Base-by-base conservation (phyloP, 2,329 filamentous ascomycete genomes). In the Zymoseptoria ardabiliae region DNA sequence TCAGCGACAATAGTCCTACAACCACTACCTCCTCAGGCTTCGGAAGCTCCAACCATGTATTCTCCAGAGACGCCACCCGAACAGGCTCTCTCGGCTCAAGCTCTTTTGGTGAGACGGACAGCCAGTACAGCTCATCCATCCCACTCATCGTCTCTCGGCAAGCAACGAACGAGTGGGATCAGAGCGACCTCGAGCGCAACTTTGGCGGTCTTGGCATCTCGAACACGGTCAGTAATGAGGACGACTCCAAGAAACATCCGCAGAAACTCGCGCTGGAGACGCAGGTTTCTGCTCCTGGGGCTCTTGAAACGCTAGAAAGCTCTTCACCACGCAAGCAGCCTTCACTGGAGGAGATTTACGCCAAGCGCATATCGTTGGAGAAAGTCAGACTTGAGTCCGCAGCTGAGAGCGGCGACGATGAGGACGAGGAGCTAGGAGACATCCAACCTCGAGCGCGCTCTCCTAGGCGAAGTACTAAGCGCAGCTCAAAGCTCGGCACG, bases 341-440 rank as follows among this genome's bases (percentile, higher is more conserved):
- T 23, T 90, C 89, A 3, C 79, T 85, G 1, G 91, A 96, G 69
- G 86, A 88, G 64, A 82, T 91, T 22, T 85, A 84, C 63, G 84
- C 85, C 2, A 93, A 89, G 73, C 85, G 88, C 30, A 88, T 91
- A 64, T 86, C 85, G 6, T 75, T 90, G 35, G 90, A 96, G 69
- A 90, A 85, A 67, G 83, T 85, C 51, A 82, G 84, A 17, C 76
- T 85, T 45, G 90, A 96, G 67, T 86, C 89, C 58, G 69, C 71
- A 35, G 85, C 85, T 13, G 93, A 97, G 69, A 96, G 90, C 28
- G 92, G 92, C 4, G 93, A 97, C 68, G 93, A 97, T 67, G 93
- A 97, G 74, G 93, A 97, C 65, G 92, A 97, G 61, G 93, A 96
- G 69, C 81, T 95, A 4, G 91, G 90, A 7, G 60, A 79, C 77